These are phyloP conservation scores for Pholiota adiposa DNA, from an alignment of 1,284 basidiomycete species.

Conservation along the genomic window DNA sequence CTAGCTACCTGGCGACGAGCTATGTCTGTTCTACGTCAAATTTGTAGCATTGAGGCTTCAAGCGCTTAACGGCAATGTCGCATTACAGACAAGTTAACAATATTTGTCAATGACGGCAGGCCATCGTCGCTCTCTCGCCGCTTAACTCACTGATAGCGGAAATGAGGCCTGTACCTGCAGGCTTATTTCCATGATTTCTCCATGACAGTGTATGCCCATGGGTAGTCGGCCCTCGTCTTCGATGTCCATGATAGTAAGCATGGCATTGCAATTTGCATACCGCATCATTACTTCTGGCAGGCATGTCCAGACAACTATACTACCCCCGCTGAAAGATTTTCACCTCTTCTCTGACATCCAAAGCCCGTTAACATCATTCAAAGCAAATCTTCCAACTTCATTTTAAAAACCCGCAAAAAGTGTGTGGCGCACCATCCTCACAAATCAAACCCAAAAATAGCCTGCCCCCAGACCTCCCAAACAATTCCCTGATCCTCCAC, in stretches of 20 bases:
- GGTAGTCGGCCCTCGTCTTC: background rate
- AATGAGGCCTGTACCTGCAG: background rate
- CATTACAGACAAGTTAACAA: background rate
- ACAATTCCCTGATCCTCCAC: background rate
- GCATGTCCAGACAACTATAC: background rate
- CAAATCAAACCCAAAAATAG: background rate
- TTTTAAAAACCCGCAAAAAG: background rate
- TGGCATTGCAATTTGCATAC: too few relatives aligned
- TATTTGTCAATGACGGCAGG: background rate
- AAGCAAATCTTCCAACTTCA: background rate
- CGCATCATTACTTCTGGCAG: background rate
- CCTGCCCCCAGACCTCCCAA: background rate
- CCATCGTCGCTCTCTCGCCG: background rate
- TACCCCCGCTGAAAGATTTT: background rate
- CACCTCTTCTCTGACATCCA: background rate
- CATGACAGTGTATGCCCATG: background rate
- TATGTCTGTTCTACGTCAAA: background rate
- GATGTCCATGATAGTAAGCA: background rate
- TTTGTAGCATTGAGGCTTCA: background rate
- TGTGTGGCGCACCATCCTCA: slow-evolving; percentile 9
- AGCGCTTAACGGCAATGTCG: background rate
- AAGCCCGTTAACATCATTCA: background rate
- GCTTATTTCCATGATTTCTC: background rate
- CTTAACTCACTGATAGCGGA: background rate
- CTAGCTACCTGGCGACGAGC: background rate